Percentiles rank a stretch among this genome's conserved stretches.
Evolutionary conservation across 2,329 filamentous ascomycete genomes (phyloP).

Genomic region (Harringtonia lauricola): DNA sequence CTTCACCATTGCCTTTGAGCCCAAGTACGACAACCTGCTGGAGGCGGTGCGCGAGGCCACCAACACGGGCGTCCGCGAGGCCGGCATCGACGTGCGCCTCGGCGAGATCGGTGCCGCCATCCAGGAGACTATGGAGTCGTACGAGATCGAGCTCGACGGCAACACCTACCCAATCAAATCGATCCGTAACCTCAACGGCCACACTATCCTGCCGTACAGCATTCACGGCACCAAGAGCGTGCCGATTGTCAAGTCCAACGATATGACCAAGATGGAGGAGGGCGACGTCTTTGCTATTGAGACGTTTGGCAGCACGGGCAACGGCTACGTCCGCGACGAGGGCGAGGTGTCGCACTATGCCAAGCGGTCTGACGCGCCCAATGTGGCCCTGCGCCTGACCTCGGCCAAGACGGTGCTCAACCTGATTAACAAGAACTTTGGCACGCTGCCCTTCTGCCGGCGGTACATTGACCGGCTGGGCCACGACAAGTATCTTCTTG

Average conservation of each 20-base stretch:
- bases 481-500: slow-evolving; percentile 86
- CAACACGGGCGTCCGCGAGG: slow-evolving; percentile 80
- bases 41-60: slow-evolving; percentile 65
- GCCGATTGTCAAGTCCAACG: slow-evolving; percentile 80
- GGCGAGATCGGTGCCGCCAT: slow-evolving; percentile 75
- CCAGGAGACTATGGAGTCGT: slow-evolving; percentile 89
- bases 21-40: slow-evolving; percentile 63
- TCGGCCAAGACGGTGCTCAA: slow-evolving; percentile 79
- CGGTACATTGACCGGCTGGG: slow-evolving; percentile 88
- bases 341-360: slow-evolving; percentile 88
- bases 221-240: slow-evolving; percentile 92
- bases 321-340: slow-evolving; percentile 78
- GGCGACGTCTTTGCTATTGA: slow-evolving; percentile 93
- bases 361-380: slow-evolving; percentile 58
- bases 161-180: slow-evolving; percentile 70
- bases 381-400: slow-evolving; percentile 63
- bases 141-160: slow-evolving; percentile 76
- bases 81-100: slow-evolving; percentile 84
- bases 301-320: slow-evolving; percentile 89
- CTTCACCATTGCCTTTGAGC: slow-evolving; percentile 69
- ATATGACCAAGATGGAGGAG: slow-evolving; percentile 95
- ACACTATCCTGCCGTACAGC: slow-evolving; percentile 79
- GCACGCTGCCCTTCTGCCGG: slow-evolving; percentile 81
- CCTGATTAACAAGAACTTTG: slow-evolving; percentile 94
- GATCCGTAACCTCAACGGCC: slow-evolving; percentile 79